Percentiles rank a stretch among this genome's conserved stretches.
Conservation (phyloP, 345 rosid species). For the Boechera retrofracta region DNA sequence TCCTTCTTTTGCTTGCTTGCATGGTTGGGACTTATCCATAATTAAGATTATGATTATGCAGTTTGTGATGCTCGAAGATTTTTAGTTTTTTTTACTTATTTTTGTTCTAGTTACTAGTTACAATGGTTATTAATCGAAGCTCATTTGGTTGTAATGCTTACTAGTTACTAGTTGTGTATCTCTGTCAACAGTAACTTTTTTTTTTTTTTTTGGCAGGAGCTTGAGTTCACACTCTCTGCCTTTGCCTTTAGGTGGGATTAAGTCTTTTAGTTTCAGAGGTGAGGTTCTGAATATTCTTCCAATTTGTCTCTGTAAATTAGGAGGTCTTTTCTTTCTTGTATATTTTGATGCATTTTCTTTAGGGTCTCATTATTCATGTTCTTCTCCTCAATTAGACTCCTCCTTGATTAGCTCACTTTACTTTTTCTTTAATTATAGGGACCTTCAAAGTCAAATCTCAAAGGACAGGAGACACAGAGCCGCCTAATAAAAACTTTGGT, state of each 20-base stretch:
- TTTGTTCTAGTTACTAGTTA: too few relatives aligned
- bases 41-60: neutral
- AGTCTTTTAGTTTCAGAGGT: constrained; percentile 35
- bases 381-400: neutral
- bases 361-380: neutral
- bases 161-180: neutral
- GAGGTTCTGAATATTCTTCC: neutral
- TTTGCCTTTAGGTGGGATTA: constrained; percentile 34
- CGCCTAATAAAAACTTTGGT: constrained; percentile 8
- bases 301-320: neutral
- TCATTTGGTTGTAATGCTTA: neutral
- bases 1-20: neutral
- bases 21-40: neutral
- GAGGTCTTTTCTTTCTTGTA: too few relatives aligned
- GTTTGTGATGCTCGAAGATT: neutral
- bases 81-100: neutral
- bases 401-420: neutral
- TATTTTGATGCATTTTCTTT: neutral
- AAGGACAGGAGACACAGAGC: constrained; percentile 40
- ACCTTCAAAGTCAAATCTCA: constrained; percentile 49
- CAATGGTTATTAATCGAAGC: too few relatives aligned
- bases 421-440: constrained; percentile 47
- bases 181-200: neutral
- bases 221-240: constrained; percentile 31
- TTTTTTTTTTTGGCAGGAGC: constrained; percentile 22